Evolutionary conservation across 805 yeast species (phyloP), one percentile per base, ranked within the genome.

Genomic region (Ogataea nitratoaversa): DNA sequence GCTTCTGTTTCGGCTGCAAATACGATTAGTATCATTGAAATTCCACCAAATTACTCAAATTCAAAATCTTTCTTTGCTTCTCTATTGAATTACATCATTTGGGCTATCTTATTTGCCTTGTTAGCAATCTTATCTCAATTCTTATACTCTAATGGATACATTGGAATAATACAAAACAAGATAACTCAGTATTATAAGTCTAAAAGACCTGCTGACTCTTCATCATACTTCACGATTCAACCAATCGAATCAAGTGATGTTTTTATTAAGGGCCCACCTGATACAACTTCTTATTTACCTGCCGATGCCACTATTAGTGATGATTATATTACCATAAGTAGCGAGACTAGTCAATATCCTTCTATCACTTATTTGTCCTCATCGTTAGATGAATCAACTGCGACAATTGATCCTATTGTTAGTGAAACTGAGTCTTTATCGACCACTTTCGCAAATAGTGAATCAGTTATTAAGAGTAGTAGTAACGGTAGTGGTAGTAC

Each of bases 1-100:
- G 91, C 87, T 3, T 74, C 87, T 18, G 82, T 79, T 0, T 82
- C 91, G 25, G 95, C 90, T 1, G 85, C 93, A 3, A 81, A 83
- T 45, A 72, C 87, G 1, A 74, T 88, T 22, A 78, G 73, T 49
- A 78, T 87, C 8, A 63, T 81, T 42, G 69, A 67, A 41, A 59
- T 87, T 17, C 90, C 93, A 3, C 63, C 60, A 19, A 71, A 70
- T 18, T 68, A 68, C 44, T 63, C 72, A 1, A 55, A 56, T 4
- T 66, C 76, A 6, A 63, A 60, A 40, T 70, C 76, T 7, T 44
- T 58, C 8, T 36, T 57, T 22, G 30, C 51, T 13, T 49, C 63
- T 2, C 31, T 60, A 11, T 40, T 62, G 25, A 59, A 59, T 28
- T 40, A 54, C 25, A 13, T 63, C 1, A 19, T 59, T 3, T 54